Conservation (phyloP, 345 rosid genomes). For the Noccaea caerulescens region DNA sequence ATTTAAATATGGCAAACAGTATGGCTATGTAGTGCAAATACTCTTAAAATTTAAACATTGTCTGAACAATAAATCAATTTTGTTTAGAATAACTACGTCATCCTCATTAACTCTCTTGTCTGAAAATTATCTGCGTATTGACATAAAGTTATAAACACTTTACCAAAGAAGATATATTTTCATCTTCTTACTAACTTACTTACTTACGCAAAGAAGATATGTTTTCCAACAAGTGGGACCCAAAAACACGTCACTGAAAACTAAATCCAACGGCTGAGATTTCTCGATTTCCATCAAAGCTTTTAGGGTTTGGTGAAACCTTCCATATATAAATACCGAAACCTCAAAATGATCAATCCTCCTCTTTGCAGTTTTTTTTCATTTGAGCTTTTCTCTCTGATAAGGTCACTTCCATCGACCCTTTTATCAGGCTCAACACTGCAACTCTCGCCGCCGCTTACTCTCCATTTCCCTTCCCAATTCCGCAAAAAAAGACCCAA, state of each 20-base stretch:
- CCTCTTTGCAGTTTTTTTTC: conserved; percentile 18
- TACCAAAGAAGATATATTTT: no score
- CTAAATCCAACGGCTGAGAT: conserved; percentile 43
- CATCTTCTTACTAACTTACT: no score
- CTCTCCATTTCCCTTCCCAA: conserved; percentile 33
- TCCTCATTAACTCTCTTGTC: not conserved
- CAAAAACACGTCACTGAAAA: conserved; percentile 2
- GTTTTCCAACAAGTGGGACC: conserved; percentile 9
- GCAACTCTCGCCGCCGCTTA: conserved; percentile 48
- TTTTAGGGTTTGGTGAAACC: conserved; percentile 43
- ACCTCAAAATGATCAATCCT: conserved; percentile 21
- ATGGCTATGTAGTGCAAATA: no score
- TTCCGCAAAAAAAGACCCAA: conserved; percentile 36
- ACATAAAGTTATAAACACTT: not conserved
- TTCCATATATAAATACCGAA: conserved; percentile 32
- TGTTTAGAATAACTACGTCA: not conserved
- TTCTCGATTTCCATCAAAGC: conserved; percentile 7
- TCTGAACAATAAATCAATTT: not conserved
- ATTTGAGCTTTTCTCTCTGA: conserved; percentile 31
- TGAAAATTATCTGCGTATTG: not conserved
- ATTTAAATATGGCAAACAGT: no score
- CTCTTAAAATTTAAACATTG: no score
- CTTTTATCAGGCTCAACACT: conserved; percentile 36
- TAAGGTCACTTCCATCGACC: conserved; percentile 41
- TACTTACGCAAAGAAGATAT: no score